phyloP scores from a whole-genome alignment of 257 asterid genomes.

The Nicotiana paniculata region DNA sequence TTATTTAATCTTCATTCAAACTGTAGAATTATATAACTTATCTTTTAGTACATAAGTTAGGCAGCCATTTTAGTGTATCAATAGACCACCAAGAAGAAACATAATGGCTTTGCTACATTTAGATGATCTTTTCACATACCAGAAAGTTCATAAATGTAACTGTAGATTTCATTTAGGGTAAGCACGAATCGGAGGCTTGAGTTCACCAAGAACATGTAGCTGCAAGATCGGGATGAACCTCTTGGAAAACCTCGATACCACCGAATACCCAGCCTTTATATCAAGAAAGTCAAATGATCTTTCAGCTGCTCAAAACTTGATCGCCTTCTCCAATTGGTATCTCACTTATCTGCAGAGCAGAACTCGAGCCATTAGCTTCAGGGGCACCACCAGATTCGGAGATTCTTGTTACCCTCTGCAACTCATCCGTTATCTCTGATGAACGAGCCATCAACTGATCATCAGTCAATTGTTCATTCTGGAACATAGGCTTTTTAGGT shows the following conservation, averaged over 20 bases:
- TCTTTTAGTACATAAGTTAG: background rate
- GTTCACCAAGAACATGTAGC: background rate
- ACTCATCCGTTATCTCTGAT: slow-evolving; percentile 50
- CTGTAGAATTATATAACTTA: background rate
- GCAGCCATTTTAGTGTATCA: background rate
- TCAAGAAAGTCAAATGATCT: background rate
- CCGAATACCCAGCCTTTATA: background rate
- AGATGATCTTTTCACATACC: background rate
- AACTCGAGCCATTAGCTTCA: slow-evolving; percentile 36
- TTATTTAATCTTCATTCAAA: background rate
- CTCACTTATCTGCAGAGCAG: slow-evolving; percentile 34
- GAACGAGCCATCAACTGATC: slow-evolving; percentile 51
- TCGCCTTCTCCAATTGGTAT: slow-evolving; percentile 33
- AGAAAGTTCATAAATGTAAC: background rate
- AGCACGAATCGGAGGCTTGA: background rate
- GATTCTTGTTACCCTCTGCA: slow-evolving; percentile 60
- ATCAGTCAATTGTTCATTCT: slow-evolving; percentile 47
- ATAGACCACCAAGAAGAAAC: background rate
- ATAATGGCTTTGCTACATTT: background rate
- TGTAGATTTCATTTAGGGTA: background rate
- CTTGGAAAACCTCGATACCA: background rate
- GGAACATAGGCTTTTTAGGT: slow-evolving; percentile 54
- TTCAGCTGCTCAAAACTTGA: slow-evolving; percentile 5
- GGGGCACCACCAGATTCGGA: slow-evolving; percentile 63
- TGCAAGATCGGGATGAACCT: background rate